Evolutionary conservation across 768 basidiomycete genomes (phyloP).

Genomic region (Hysterangium stoloniferum): DNA sequence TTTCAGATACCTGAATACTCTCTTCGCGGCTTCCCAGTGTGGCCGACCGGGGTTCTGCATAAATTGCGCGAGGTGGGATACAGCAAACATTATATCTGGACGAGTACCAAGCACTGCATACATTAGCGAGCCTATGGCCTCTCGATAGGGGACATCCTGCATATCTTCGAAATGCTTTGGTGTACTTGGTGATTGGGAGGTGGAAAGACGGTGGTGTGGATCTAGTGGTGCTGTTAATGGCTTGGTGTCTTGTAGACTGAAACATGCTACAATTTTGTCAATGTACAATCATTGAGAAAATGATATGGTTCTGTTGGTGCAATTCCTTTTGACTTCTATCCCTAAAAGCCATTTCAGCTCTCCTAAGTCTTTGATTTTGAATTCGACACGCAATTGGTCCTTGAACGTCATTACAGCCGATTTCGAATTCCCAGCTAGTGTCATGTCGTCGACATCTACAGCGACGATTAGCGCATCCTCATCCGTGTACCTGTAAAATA

Average conservation of each 20-base stretch:
- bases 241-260: neutral
- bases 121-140: slow-evolving; percentile 26
- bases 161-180: neutral
- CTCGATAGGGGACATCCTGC: slow-evolving; percentile 15
- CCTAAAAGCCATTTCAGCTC: neutral
- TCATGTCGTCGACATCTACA: neutral
- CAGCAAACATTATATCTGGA: neutral
- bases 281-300: neutral
- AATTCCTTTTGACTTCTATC: neutral
- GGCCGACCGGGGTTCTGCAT: slow-evolving; percentile 22
- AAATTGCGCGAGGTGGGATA: slow-evolving; percentile 27
- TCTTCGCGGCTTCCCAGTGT: slow-evolving; percentile 34
- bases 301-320: neutral
- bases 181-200: neutral
- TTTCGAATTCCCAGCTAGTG: neutral
- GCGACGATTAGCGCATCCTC: neutral
- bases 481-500: neutral
- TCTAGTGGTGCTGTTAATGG: neutral
- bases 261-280: neutral
- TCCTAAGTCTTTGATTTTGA: neutral
- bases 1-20: slow-evolving; percentile 28
- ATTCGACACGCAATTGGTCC: slow-evolving; percentile 4
- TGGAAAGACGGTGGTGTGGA: neutral
- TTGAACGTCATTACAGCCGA: neutral
- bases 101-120: neutral